Evolutionary conservation across 2,329 filamentous ascomycete genomes (phyloP).

Genomic region (Rhinocladiella mackenziei): DNA sequence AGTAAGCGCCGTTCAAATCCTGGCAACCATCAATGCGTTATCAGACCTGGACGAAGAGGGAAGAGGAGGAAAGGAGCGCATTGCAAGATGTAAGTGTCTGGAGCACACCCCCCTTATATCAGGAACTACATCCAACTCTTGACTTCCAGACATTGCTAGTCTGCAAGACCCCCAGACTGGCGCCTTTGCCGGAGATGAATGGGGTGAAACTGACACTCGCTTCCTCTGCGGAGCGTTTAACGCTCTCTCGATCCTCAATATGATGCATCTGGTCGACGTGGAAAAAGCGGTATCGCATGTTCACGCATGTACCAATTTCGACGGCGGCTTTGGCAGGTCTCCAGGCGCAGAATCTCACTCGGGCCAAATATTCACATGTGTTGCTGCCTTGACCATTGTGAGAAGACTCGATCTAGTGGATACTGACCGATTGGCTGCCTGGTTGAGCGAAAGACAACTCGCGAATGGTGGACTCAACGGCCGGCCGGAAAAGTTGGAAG

Average conservation of each 20-base stretch:
- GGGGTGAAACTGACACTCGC: slow-evolving; percentile 92
- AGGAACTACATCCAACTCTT: neutral
- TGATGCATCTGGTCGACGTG: slow-evolving; percentile 71
- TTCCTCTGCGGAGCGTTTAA: slow-evolving; percentile 91
- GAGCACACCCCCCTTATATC: neutral
- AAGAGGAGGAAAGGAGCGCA: slow-evolving; percentile 62
- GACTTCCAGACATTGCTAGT: slow-evolving; percentile 63
- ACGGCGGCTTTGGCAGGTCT: slow-evolving; percentile 85
- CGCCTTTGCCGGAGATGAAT: slow-evolving; percentile 89
- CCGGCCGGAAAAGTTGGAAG: slow-evolving; percentile 88
- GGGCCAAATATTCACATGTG: slow-evolving; percentile 91
- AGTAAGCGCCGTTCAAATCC: slow-evolving; percentile 88
- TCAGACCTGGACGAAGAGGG: slow-evolving; percentile 79
- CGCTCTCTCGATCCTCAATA: slow-evolving; percentile 75
- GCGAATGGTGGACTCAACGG: slow-evolving; percentile 87
- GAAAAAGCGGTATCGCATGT: slow-evolving; percentile 76
- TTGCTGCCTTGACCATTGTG: slow-evolving; percentile 81
- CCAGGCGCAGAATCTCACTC: slow-evolving; percentile 93
- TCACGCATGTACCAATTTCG: slow-evolving; percentile 81
- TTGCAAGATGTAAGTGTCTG: slow-evolving; percentile 70
- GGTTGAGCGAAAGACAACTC: slow-evolving; percentile 90
- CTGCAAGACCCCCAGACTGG: slow-evolving; percentile 78
- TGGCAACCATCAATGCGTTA: slow-evolving; percentile 80
- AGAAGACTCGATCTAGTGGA: slow-evolving; percentile 77
- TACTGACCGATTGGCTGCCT: slow-evolving; percentile 74